A percentile compares a stretch with the other conserved stretches of the same genome.
Evolutionary conservation across 352 stramenopile genomes (phyloP).

Genomic region (Pythium dissimile): DNA sequence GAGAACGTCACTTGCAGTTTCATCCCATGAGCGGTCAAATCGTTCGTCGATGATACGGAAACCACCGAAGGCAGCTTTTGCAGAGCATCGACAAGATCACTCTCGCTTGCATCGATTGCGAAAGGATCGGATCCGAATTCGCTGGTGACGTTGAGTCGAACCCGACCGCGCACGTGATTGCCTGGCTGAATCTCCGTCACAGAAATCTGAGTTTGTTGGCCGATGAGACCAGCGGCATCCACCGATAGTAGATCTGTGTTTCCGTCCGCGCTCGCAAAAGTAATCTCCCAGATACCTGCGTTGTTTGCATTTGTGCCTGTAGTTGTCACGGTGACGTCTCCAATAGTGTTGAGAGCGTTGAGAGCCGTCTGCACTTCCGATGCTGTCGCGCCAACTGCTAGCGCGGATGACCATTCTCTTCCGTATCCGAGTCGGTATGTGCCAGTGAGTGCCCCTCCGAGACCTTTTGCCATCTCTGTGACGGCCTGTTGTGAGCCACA

Average conservation of each 20-base stretch:
- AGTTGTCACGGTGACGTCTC: conserved; percentile 26
- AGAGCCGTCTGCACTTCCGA: conserved; percentile 31
- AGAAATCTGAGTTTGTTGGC: conserved; percentile 19
- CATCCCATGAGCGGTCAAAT: conserved; percentile 20
- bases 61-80: background rate
- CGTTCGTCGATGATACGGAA: background rate
- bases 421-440: conserved; percentile 31
- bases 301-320: conserved; percentile 22
- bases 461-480: conserved; percentile 28
- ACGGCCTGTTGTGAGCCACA: conserved; percentile 46
- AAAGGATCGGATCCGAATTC: conserved; percentile 24
- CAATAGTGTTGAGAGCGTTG: conserved; percentile 18
- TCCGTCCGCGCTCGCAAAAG: conserved; percentile 35
- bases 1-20: conserved; percentile 28
- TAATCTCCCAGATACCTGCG: conserved; percentile 38
- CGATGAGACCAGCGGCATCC: conserved; percentile 21
- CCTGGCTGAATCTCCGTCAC: conserved; percentile 25
- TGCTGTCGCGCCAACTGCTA: conserved; percentile 27
- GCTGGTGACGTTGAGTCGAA: conserved; percentile 13
- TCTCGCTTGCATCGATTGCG: conserved; percentile 16
- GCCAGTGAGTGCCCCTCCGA: conserved; percentile 28
- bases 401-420: conserved; percentile 22
- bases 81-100: conserved; percentile 19
- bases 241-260: conserved; percentile 24
- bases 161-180: conserved; percentile 28